Conservation (phyloP, 768 basidiomycete genomes). For the Boletus reticulatus region DNA sequence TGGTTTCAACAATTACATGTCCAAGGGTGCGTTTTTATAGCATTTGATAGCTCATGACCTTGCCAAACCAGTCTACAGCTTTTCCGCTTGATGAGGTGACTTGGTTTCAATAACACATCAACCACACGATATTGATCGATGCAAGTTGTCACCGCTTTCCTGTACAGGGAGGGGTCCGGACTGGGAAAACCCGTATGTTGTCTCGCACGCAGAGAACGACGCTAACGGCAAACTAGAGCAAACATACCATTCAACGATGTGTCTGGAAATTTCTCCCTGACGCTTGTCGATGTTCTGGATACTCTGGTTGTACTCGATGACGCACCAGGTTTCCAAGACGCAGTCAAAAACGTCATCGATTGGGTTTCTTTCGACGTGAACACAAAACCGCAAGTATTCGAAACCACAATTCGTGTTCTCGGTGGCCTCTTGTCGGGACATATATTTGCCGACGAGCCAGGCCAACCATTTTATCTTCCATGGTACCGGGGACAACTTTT, state of each 20-base stretch:
- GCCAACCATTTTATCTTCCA: conserved; percentile 68
- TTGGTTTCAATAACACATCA: conserved; percentile 3
- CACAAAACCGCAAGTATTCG: conserved; percentile 97
- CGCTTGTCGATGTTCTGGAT: conserved; percentile 80
- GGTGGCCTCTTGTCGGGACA: conserved; percentile 89
- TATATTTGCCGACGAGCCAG: conserved; percentile 67
- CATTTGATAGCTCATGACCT: conserved; percentile 3
- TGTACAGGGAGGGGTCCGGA: conserved; percentile 88
- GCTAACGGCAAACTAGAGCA: conserved; percentile 36
- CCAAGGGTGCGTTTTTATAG: conserved; percentile 50
- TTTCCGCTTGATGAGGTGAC: conserved; percentile 83
- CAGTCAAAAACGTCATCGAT: conserved; percentile 76
- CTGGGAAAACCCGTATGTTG: conserved; percentile 73
- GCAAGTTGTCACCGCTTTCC: conserved; percentile 81
- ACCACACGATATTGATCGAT: conserved; percentile 14
- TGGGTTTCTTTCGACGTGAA: conserved; percentile 91
- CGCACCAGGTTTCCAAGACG: conserved; percentile 74
- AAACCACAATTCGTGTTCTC: conserved; percentile 91
- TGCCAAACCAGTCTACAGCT: conserved; percentile 43
- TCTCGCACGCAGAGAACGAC: conserved; percentile 4
- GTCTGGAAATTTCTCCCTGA: conserved; percentile 88
- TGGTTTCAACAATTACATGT: conserved; percentile 89
- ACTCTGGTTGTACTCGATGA: conserved; percentile 88
- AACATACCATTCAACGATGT: conserved; percentile 90
- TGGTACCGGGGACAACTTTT: conserved; percentile 87